Evolutionary conservation across 2,329 filamentous ascomycete genomes (phyloP).

Genomic region (Sclerotiophoma versabilis): DNA sequence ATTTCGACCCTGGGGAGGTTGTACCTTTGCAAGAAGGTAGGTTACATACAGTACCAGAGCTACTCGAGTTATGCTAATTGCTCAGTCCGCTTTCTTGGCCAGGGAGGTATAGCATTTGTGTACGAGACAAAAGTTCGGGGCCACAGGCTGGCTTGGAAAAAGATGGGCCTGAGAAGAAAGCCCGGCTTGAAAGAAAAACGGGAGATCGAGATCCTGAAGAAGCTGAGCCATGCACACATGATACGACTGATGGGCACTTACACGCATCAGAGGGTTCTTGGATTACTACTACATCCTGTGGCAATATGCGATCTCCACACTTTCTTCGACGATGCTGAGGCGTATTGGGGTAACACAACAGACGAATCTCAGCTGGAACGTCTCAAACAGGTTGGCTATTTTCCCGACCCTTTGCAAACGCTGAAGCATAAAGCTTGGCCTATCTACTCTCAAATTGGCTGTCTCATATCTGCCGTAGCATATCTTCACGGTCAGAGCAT

Average conservation of each 20-base stretch:
- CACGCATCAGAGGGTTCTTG: neutral
- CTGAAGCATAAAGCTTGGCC: slow-evolving; percentile 1
- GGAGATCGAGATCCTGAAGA: neutral
- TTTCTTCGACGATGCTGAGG: neutral
- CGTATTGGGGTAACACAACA: neutral
- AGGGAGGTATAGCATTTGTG: neutral
- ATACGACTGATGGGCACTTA: neutral
- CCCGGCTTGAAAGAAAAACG: neutral
- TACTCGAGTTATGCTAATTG: no score
- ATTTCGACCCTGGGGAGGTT: neutral
- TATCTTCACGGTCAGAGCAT: slow-evolving; percentile 30
- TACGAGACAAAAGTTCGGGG: neutral
- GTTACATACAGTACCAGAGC: neutral
- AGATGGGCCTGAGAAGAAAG: neutral
- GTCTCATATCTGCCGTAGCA: slow-evolving; percentile 24
- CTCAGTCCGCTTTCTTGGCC: neutral
- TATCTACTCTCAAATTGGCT: slow-evolving; percentile 24
- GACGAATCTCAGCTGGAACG: neutral
- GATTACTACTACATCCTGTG: neutral
- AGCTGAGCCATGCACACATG: neutral
- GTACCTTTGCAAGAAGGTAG: neutral
- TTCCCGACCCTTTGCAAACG: neutral
- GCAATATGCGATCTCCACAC: neutral
- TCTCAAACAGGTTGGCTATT: neutral
- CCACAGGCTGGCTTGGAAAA: neutral